Evolutionary conservation across 352 stramenopile species (phyloP), one percentile per base, ranked within the genome.

Genomic region (Globisporangium megalacanthum): DNA sequence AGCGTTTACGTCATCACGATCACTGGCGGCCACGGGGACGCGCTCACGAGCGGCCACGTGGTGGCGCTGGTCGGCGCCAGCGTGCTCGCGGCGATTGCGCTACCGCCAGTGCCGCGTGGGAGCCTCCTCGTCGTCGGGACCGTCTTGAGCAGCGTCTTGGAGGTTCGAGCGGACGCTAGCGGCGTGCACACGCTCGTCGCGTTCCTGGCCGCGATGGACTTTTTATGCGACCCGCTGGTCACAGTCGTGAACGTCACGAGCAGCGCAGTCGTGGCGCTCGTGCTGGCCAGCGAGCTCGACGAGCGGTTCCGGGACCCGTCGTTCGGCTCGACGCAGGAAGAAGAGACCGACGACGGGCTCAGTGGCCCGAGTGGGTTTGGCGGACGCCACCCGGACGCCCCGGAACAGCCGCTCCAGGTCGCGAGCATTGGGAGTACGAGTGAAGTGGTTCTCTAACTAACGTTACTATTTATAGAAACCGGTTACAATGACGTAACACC

Each of bases 141-240:
- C 22, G 70, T 66, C 49, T 54, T 89, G n/a, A 70, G 59, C 20
- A 69, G 58, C 54, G 58, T 89, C 0, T 85, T 83, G 46, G 64
- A 62, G n/a, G 45, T 88, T 13, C 37, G 65, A 1, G 44, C 53
- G 11, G 67, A 48, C 15, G 53, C 58, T 17, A 48, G 66, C 36
- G 55, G 58, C 41, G 54, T 54, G 3, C 66, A 51, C 51, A 55
- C 59, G 13, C 69, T 89, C 57, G 17, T 86, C 15, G 55, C 61
- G 10, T 81, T 76, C 41, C 58, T 86, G 20, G 61, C 61, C 10
- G 66, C 66, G 2, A 67, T 89, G 58, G 75, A 86, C 51, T 86
- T 73, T 70, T 56, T 89, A 35, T 76, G 71, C 41, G 71, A 82
- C 13, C 79, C 77, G 11, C 66, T 86, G n/a, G 64, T 85, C 46